These are phyloP conservation scores for Spizellomyces sp. DNA, from an alignment of 192 early-diverging fungal species.

Conservation along the genomic window DNA sequence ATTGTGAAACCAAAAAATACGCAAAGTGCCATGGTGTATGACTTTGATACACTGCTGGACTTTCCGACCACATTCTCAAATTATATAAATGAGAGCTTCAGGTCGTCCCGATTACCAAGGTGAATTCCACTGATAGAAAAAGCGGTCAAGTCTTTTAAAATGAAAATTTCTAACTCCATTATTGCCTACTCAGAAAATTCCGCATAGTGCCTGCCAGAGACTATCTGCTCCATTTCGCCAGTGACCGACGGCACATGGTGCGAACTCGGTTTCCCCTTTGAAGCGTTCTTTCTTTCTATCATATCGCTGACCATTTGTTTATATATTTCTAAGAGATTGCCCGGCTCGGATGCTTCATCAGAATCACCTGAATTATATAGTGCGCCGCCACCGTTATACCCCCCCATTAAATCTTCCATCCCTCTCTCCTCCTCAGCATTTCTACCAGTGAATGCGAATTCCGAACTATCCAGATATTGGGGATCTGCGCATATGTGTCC, in stretches of 20 bases:
- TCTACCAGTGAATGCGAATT: background rate
- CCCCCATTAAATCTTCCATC: conserved; percentile 13
- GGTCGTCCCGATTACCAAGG: conserved; percentile 1
- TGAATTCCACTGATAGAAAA: too few relatives aligned
- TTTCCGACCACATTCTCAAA: conserved; percentile 8
- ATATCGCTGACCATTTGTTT: too few relatives aligned
- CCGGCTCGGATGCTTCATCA: too few relatives aligned
- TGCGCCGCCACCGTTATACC: conserved; percentile 7
- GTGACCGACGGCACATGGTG: conserved; percentile 27
- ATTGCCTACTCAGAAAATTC: conserved; percentile 8
- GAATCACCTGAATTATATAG: background rate
- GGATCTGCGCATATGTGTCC: conserved; percentile 8
- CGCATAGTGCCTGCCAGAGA: conserved; percentile 1
- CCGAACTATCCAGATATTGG: conserved; percentile 3
- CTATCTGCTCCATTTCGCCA: conserved; percentile 12
- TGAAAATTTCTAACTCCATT: background rate
- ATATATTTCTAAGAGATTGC: too few relatives aligned
- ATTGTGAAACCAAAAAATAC: background rate
- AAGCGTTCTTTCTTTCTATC: too few relatives aligned
- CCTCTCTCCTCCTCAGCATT: background rate
- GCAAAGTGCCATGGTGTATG: background rate
- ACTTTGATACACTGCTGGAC: conserved; percentile 6
- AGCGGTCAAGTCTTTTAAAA: background rate
- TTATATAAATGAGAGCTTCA: conserved; percentile 10
- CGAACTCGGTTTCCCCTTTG: background rate